These are phyloP conservation scores for Epichloe glyceriae DNA, from an alignment of 2,329 filamentous ascomycete genomes.

Conservation along the genomic window DNA sequence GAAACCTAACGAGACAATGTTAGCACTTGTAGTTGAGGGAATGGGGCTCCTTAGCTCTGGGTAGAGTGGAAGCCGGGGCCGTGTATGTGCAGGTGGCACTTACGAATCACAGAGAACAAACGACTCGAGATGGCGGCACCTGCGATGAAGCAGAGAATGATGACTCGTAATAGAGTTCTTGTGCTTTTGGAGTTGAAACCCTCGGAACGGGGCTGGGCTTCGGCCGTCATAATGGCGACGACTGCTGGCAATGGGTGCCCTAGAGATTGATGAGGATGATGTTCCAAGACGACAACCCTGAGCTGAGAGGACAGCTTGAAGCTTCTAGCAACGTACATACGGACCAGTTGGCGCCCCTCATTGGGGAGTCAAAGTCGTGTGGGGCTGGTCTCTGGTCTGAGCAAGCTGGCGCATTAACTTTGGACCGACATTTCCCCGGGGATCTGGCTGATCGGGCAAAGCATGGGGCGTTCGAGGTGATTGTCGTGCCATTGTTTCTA, in stretches of 20 bases:
- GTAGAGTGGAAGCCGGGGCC: background rate
- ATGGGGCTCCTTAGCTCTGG: background rate
- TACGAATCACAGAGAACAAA: slow-evolving; percentile 96
- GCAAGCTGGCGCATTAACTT: background rate
- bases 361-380: background rate
- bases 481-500: no score
- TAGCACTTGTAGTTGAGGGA: slow-evolving; percentile 14
- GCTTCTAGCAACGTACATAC: slow-evolving; percentile 19
- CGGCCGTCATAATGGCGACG: slow-evolving; percentile 31
- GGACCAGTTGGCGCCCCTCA: background rate
- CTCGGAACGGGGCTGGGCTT: slow-evolving; percentile 45
- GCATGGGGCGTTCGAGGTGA: no score
- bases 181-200: slow-evolving; percentile 72
- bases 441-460: no score
- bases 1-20: slow-evolving; percentile 50
- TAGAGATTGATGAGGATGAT: slow-evolving; percentile 22
- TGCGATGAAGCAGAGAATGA: slow-evolving; percentile 86
- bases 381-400: background rate
- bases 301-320: slow-evolving; percentile 32
- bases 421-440: slow-evolving; percentile 3
- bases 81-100: slow-evolving; percentile 23
- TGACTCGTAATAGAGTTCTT: slow-evolving; percentile 70
- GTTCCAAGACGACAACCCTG: slow-evolving; percentile 12
- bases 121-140: slow-evolving; percentile 84
- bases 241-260: slow-evolving; percentile 18